Conservation (phyloP, 169 alveolate species). For the Cryptosporidium ryanae region DNA sequence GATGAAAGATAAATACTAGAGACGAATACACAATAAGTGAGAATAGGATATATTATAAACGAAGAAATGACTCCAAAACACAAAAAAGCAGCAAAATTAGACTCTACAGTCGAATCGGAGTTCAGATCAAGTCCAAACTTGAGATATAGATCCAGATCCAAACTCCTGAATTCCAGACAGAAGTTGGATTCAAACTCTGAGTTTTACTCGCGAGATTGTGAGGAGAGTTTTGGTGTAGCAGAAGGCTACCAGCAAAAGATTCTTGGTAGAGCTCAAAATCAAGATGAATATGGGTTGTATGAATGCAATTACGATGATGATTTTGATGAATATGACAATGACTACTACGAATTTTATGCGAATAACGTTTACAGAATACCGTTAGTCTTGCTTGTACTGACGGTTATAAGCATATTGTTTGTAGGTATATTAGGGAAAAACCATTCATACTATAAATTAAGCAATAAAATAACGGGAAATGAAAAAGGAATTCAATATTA, state of each 20-base stretch:
- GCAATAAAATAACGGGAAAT: background rate
- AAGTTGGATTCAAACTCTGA: background rate
- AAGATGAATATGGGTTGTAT: background rate
- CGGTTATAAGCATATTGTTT: constrained; percentile 26
- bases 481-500: no score
- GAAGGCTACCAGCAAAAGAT: no score
- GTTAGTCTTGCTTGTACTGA: constrained; percentile 3
- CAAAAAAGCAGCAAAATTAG: no score
- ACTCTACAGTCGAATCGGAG: no score
- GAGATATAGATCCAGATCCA: background rate
- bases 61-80: no score
- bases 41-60: no score
- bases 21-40: no score
- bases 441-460: background rate
- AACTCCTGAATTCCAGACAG: background rate
- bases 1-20: no score
- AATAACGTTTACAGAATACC: constrained; percentile 35
- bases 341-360: background rate
- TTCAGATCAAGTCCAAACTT: background rate
- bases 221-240: no score
- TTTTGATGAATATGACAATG: background rate
- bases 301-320: constrained; percentile 2
- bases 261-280: no score
- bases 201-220: no score
- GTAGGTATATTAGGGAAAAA: constrained; percentile 13